Percentiles rank a stretch among this genome's conserved stretches.
These are phyloP conservation scores for Beta corolliflora DNA, from an alignment of 179 eudicot species.

Conservation along the genomic window DNA sequence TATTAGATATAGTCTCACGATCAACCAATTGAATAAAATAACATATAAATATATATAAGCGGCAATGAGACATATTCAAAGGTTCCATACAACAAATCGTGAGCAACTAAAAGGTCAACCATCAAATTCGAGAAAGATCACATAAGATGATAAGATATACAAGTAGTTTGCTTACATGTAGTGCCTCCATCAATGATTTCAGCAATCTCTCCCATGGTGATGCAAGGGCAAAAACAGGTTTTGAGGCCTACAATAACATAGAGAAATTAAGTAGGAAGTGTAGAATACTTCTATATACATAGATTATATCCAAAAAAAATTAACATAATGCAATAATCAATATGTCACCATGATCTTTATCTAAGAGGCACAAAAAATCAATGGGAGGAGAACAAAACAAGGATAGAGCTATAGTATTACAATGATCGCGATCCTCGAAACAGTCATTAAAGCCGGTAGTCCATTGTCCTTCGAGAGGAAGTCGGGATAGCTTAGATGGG, in stretches of 20 bases:
- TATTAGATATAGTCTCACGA: neutral
- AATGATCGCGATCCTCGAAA: constrained; percentile 30
- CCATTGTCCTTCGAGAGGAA: constrained; percentile 38
- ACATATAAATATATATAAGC: neutral
- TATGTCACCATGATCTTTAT: neutral
- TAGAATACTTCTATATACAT: too few relatives aligned
- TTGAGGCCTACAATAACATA: constrained; percentile 30
- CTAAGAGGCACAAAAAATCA: neutral
- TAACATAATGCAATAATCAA: neutral
- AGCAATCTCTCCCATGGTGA: constrained; percentile 41
- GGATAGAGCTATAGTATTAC: constrained; percentile 21
- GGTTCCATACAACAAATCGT: neutral
- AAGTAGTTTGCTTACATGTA: constrained; percentile 30
- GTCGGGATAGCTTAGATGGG: constrained; percentile 6
- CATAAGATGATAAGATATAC: neutral
- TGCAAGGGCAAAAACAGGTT: constrained; percentile 36
- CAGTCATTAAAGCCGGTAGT: constrained; percentile 38
- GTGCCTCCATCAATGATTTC: constrained; percentile 41
- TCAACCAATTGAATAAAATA: too few relatives aligned
- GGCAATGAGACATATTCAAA: neutral
- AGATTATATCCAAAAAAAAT: neutral
- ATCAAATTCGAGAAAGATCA: neutral
- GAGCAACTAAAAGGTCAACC: neutral
- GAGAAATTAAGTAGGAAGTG: neutral
- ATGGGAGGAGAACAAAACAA: neutral